Base-by-base conservation (phyloP, 139 green algal genomes). In the Zygnema circumcarinatum region DNA sequence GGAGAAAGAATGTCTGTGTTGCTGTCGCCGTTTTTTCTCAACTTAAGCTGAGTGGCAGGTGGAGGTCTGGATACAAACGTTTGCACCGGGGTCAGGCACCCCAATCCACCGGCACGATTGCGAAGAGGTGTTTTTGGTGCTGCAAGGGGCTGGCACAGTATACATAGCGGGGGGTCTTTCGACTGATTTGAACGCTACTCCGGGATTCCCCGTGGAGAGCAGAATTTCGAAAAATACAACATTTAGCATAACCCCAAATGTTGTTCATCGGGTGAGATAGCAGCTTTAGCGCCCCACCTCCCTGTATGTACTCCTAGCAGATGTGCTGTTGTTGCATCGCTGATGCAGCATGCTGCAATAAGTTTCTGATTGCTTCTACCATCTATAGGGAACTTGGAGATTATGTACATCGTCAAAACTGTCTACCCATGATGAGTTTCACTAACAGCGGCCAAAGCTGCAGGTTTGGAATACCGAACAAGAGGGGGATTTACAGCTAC, bases 11-110 rank as follows among this genome's bases (percentile, higher is more conserved):
- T n/a, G n/a, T n/a, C n/a, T n/a, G n/a, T n/a, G n/a, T n/a, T n/a
- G n/a, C n/a, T n/a, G n/a, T n/a, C n/a, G n/a, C n/a, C n/a, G n/a
- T n/a, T n/a, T n/a, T n/a, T n/a, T n/a, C n/a, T n/a, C n/a, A n/a
- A n/a, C n/a, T n/a, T n/a, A n/a, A n/a, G n/a, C n/a, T 62, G 16
- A 62, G 7, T 81, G 67, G 36, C 88, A 91, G 87, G 78, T 91
- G 22, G 87, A 91, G 56, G 87, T 91, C 16, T 91, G 87, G 87
- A 36, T 91, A 52, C 88, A 93, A 67, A 92, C 87, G 0, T 93
- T 93, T 79, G 87, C 87, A 11, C 87, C 87, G 2, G 87, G 89
- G n/a, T 40, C 38, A 47, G 87, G 88, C 22, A 91, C 87, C 29
- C 87, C 87, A 25, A 91, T 91, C 35, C 87, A 91, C 29, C 83